Base-by-base conservation (phyloP, 257 asterid species). In the Scutellaria galericulata region DNA sequence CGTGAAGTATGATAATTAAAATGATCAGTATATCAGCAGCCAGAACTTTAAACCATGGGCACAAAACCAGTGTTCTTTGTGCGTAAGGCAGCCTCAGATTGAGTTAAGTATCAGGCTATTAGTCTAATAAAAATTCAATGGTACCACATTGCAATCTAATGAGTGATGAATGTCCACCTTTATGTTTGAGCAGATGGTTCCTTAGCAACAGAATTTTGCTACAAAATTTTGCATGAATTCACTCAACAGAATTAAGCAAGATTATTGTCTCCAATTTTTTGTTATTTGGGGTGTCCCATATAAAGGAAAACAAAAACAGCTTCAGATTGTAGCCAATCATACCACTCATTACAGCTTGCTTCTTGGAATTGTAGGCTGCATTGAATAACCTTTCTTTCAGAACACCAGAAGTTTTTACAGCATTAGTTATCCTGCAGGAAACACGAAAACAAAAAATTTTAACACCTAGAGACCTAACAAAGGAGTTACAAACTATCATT, bases 311-410 rank as follows among this genome's bases (percentile, higher is more conserved):
- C 53, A 35, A 42, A 14, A 50, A 70, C 48, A 74, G 61, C 55
- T 37, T 22, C 51, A 75, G 67, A 47, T 31, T 68, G 41, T 11
- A 39, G 63, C 15, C 22, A 42, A 74, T 70, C 89, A 68, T 79
- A 94, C 99, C 96, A 81, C 47, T 94, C 86, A 94, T 76, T 44
- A 94, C 75, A 39, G 99, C 99, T 80, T 88, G 97, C 82, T 84
- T 90, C 86, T 94, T 94, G 70, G 99, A 86, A 72, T 83, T 87
- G 85, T 91, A 94, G 47, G 97, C 99, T 64, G 96, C 97, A 78
- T 84, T 91, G 77, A 94, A 94, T 58, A 94, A 64, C 78, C 88
- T 91, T 87, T 89, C 86, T 85, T 84, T 91, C 79, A 94, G 83
- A 66, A 73, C 82, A 56, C 97, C 96, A 42, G 99, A 91, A 64